Evolutionary conservation across 1,284 basidiomycete genomes (phyloP), one percentile per base, ranked within the genome.

Genomic region (Dichomitus squalens): DNA sequence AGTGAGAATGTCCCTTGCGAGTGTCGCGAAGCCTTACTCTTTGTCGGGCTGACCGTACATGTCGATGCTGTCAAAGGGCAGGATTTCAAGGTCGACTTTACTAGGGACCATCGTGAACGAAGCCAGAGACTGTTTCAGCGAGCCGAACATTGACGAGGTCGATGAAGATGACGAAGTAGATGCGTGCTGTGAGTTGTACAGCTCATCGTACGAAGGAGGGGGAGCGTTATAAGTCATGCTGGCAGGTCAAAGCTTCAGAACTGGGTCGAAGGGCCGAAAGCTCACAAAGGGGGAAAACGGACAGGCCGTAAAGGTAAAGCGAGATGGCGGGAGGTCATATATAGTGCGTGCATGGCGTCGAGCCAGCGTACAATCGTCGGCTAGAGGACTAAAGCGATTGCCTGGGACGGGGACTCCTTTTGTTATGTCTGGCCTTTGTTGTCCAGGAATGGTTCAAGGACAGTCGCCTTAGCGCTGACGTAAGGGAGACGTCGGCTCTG

Each of bases 21-120:
- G 20, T 39, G 47, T 27, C 14, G 43, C 33, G 29, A 59, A 49
- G 56, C 6, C 88, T 78, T 69, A 92, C 91, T 75, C 79, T 55
- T 76, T 64, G 70, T 89, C 84, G n/a, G 84, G 80, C 18, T 81
- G 76, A 53, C 88, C 90, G 67, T 84, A 84, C 81, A 92, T 85
- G 29, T 68, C 65, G 34, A 68, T 52, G 21, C 52, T 53, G 20
- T 60, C 61, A 18, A 63, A 59, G 4, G 61, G 61, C 14, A 63
- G 49, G 27, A 63, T 57, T 20, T 63, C 61, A 29, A 63, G 43
- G 16, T 63, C 58, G 11, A 63, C 14, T 46, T 58, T 63, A 49
- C 58, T 58, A 36, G 61, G 59, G 27, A 58, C 50, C 53, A 55
- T 50, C 4, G 58, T 52, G 8, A 60, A 38, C 34, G 57, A 53